phyloP scores from a whole-genome alignment of 495 filamentous ascomycete species.

The Penicillium egyptiacum region DNA sequence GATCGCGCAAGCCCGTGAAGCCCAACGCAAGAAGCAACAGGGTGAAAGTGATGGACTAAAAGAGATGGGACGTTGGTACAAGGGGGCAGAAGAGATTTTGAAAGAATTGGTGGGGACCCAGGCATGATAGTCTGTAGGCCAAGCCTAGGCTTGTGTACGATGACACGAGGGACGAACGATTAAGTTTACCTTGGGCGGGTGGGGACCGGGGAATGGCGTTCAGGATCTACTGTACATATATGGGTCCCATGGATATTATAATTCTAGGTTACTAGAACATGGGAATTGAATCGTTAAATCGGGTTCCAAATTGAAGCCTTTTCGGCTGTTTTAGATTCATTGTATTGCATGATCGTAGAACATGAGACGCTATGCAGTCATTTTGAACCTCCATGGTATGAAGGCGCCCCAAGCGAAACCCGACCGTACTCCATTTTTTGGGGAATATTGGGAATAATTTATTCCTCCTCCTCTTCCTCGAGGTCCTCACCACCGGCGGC shows the following conservation, averaged over 20 bases:
- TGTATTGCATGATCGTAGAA: slow-evolving; percentile 49
- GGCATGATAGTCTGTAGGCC: slow-evolving; percentile 18
- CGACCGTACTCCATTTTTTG: slow-evolving; percentile 41
- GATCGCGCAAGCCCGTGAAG: slow-evolving; percentile 72
- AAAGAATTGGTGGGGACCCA: slow-evolving; percentile 62
- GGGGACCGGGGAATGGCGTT: slow-evolving; percentile 28
- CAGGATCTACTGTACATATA: slow-evolving; percentile 20
- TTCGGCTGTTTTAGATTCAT: slow-evolving; percentile 44
- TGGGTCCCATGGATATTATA: slow-evolving; percentile 2
- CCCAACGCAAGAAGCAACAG: slow-evolving; percentile 71
- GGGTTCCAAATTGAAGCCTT: slow-evolving; percentile 40
- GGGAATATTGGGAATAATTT: slow-evolving; percentile 32
- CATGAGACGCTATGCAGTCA: slow-evolving; percentile 47
- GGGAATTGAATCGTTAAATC: slow-evolving; percentile 16
- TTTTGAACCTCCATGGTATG: slow-evolving; percentile 41
- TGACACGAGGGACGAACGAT: slow-evolving; percentile 25
- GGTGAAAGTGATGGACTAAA: slow-evolving; percentile 78
- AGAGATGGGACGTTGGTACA: slow-evolving; percentile 79
- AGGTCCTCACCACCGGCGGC: slow-evolving; percentile 86
- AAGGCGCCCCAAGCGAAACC: slow-evolving; percentile 46
- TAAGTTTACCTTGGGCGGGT: slow-evolving; percentile 11
- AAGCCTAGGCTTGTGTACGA: slow-evolving; percentile 10
- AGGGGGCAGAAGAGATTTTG: slow-evolving; percentile 66
- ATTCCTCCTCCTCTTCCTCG: slow-evolving; percentile 85
- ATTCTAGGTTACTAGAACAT: slow-evolving; percentile 1